Base-by-base conservation (phyloP, 1,284 basidiomycete genomes). In the Ceratorhiza oryzae-sativae region DNA sequence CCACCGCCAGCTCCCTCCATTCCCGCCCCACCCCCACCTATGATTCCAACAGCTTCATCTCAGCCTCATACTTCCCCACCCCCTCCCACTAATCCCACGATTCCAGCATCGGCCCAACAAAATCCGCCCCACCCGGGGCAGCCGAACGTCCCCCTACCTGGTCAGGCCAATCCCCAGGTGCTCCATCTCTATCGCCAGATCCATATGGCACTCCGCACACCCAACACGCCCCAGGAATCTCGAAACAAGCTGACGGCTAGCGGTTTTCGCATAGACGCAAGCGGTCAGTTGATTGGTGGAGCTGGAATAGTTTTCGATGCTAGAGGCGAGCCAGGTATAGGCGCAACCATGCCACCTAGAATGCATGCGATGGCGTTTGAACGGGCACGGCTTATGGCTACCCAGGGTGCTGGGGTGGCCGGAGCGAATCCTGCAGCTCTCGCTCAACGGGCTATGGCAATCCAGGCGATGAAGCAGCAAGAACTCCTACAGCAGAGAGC, bases 181-280 rank as follows among this genome's bases (percentile, higher is more conserved):
- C 25, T 63, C 23, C 18, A 34, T 20, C 12, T 48, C 27, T 67
- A 67, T 55, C 63, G 63, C 32, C 63, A 67, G 34, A 39, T 67
- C 18, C 49, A 41, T 30, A 18, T 20, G 6, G 36, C 36, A 30
- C 32, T 67, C 4, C 39, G 27, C 34, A 41, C 25, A 27, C 34
- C 46, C 20, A 27, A 6, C 23, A 55, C 20, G n/a, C 32, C 63
- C 6, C 0, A 23, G 15, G 45, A 3, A 1, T 48, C 34, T n/a
- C 48, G 48, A 12, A 20, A 25, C 25, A 53, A 46, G 34, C 32
- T 67, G 13, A 2, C 42, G 10, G 9, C 25, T 2, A 42, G 46
- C n/a, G 63, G 63, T 6, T 67, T 67, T 36, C 48, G 63, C 6
- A 55, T 55, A 1, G 63, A 67, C n/a, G 20, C 32, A 36, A 39